Percentiles rank a stretch among this genome's conserved stretches.
Evolutionary conservation across 495 filamentous ascomycete genomes (phyloP).

Genomic region (Rusavskia elegans): DNA sequence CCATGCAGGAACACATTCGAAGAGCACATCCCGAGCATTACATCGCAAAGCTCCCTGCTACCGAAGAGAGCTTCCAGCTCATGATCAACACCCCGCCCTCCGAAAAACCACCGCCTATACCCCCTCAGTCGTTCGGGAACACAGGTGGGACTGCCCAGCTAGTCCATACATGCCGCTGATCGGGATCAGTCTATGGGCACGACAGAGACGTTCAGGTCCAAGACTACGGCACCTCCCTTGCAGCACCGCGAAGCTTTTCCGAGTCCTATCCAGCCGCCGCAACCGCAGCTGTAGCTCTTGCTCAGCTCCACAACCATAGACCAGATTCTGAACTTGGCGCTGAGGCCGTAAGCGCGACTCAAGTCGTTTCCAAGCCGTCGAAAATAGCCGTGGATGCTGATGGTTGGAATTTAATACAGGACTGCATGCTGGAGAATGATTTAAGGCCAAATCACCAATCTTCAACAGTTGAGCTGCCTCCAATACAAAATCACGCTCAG

Average conservation of each 20-base stretch:
- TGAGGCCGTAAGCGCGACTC: constrained; percentile 48
- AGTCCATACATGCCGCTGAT: constrained; percentile 17
- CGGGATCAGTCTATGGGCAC: constrained; percentile 21
- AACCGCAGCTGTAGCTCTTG: constrained; percentile 71
- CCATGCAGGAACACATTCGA: constrained; percentile 98
- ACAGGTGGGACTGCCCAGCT: constrained; percentile 14
- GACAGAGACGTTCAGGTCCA: constrained; percentile 41
- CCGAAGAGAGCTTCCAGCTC: constrained; percentile 91
- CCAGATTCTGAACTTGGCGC: constrained; percentile 72
- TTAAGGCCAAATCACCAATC: neutral
- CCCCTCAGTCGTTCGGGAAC: constrained; percentile 15
- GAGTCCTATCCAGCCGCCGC: constrained; percentile 56
- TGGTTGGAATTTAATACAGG: constrained; percentile 25
- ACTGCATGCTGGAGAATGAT: constrained; percentile 58
- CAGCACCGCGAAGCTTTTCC: constrained; percentile 56
- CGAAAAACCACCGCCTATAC: constrained; percentile 39
- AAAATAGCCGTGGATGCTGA: neutral
- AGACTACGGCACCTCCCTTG: constrained; percentile 47
- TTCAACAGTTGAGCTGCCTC: constrained; percentile 53
- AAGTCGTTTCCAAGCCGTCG: neutral
- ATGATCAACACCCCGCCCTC: constrained; percentile 87
- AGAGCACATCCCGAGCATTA: constrained; percentile 95
- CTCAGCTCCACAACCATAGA: constrained; percentile 73
- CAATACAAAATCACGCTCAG: constrained; percentile 54
- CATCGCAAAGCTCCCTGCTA: constrained; percentile 95